Conservation (phyloP, 495 filamentous ascomycete species). For the Umbilicaria muhlenbergii region DNA sequence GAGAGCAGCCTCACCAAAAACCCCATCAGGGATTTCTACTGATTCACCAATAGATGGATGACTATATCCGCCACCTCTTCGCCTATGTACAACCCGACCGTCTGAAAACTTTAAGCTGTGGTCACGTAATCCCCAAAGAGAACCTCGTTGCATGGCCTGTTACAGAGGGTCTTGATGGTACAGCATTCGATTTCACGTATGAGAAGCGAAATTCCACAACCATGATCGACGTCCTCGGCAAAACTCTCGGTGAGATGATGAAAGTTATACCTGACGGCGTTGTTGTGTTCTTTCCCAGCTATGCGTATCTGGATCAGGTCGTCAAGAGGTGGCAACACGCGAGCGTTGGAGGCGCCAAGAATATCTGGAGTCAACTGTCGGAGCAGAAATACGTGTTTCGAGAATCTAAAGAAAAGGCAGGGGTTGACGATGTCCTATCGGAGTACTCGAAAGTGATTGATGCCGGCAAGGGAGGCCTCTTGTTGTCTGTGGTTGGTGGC, state of each 20-base stretch:
- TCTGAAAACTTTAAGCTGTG: conserved; percentile 74
- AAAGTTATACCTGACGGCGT: conserved; percentile 71
- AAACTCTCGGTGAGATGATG: conserved; percentile 54
- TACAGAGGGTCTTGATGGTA: conserved; percentile 31
- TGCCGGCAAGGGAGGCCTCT: conserved; percentile 50
- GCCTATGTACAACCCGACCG: conserved; percentile 48
- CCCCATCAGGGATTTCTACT: conserved; percentile 1
- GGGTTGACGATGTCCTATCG: conserved; percentile 50
- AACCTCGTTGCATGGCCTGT: conserved; percentile 66
- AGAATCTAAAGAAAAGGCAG: conserved; percentile 38
- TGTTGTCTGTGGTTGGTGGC: conserved; percentile 90
- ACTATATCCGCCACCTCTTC: conserved; percentile 75
- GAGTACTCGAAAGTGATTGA: conserved; percentile 59
- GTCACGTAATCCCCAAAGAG: conserved; percentile 75
- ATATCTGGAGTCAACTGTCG: conserved; percentile 32
- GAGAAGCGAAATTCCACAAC: conserved; percentile 46
- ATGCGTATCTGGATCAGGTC: conserved; percentile 71
- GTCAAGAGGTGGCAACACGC: conserved; percentile 47
- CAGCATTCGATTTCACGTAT: conserved; percentile 76
- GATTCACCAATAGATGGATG: conserved; percentile 45
- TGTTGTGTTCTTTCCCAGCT: conserved; percentile 94
- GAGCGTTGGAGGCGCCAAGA: conserved; percentile 13
- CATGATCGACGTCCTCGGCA: conserved; percentile 59
- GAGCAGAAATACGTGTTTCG: conserved; percentile 50
- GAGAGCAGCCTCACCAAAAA: conserved; percentile 3